phyloP scores from a whole-genome alignment of 768 basidiomycete species.

The Termitomyces sp. region DNA sequence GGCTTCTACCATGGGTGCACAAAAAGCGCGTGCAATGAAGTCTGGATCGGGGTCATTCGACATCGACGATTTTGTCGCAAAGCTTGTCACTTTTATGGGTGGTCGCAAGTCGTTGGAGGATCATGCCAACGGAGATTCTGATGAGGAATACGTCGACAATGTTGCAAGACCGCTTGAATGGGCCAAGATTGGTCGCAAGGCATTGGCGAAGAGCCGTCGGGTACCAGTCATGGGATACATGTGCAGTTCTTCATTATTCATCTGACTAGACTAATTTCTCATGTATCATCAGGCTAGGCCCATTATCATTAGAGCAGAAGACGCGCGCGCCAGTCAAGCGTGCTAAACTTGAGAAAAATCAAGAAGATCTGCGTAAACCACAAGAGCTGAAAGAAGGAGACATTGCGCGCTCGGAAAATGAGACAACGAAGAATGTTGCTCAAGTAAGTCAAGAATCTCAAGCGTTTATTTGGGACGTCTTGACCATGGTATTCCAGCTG shows the following conservation, averaged over 20 bases:
- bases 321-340: constrained; percentile 61
- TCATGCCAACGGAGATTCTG: constrained; percentile 41
- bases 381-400: constrained; percentile 84
- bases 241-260: constrained; percentile 39
- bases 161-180: constrained; percentile 61
- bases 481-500: constrained; percentile 40
- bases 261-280: constrained; percentile 12
- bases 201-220: constrained; percentile 74
- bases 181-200: constrained; percentile 83
- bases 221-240: constrained; percentile 87
- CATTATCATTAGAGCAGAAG: constrained; percentile 83
- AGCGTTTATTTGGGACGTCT: background rate
- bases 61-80: constrained; percentile 83
- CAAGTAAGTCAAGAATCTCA: constrained; percentile 42
- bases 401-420: constrained; percentile 79
- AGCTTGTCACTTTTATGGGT: constrained; percentile 74
- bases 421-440: constrained; percentile 84
- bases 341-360: constrained; percentile 67
- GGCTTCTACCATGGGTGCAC: constrained; percentile 75
- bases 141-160: constrained; percentile 49
- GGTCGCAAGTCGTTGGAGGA: constrained; percentile 51
- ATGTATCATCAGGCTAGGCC: constrained; percentile 73
- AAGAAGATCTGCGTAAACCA: constrained; percentile 65
- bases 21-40: constrained; percentile 90
- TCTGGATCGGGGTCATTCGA: constrained; percentile 88